A percentile compares a stretch with the other conserved stretches of the same genome.
Conservation (phyloP, 441 rosid genomes). For the Erysimum cheiri region DNA sequence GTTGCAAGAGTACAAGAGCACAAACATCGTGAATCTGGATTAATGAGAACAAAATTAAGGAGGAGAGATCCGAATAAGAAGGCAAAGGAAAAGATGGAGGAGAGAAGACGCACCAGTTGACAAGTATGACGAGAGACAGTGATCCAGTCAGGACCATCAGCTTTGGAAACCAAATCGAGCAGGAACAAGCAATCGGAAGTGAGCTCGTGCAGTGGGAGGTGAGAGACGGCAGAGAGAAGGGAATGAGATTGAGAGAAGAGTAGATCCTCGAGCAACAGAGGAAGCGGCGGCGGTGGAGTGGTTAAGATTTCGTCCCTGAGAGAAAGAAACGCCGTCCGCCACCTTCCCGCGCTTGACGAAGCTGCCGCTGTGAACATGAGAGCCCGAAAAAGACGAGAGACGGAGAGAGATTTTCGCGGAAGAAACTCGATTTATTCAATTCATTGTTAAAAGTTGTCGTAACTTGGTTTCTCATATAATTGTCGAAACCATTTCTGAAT, state of each 20-base stretch:
- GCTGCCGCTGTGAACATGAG: slow-evolving; percentile 46
- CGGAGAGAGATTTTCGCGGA: too few species aligned
- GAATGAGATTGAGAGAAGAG: slow-evolving; percentile 64
- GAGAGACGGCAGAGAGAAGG: slow-evolving; percentile 62
- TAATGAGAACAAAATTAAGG: background rate
- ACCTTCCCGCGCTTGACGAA: slow-evolving; percentile 49
- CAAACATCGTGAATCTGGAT: slow-evolving; percentile 61
- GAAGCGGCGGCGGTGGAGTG: slow-evolving; percentile 51
- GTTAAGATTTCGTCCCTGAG: slow-evolving; percentile 76
- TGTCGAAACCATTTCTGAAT: too few species aligned
- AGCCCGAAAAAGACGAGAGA: background rate
- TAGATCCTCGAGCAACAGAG: slow-evolving; percentile 58
- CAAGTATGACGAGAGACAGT: slow-evolving; percentile 49
- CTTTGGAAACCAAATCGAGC: slow-evolving; percentile 57
- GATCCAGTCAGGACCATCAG: slow-evolving; percentile 45
- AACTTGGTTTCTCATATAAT: too few species aligned
- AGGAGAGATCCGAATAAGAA: background rate
- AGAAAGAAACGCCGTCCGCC: slow-evolving; percentile 85
- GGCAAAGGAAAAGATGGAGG: background rate
- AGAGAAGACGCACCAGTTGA: slow-evolving; percentile 46
- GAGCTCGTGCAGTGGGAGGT: slow-evolving; percentile 71
- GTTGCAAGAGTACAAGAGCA: slow-evolving; percentile 58
- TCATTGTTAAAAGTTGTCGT: too few species aligned
- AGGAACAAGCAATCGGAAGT: slow-evolving; percentile 47
- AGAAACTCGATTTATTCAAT: too few species aligned